Conservation (phyloP, 805 yeast species). For the Maudiozyma saulgeensis region DNA sequence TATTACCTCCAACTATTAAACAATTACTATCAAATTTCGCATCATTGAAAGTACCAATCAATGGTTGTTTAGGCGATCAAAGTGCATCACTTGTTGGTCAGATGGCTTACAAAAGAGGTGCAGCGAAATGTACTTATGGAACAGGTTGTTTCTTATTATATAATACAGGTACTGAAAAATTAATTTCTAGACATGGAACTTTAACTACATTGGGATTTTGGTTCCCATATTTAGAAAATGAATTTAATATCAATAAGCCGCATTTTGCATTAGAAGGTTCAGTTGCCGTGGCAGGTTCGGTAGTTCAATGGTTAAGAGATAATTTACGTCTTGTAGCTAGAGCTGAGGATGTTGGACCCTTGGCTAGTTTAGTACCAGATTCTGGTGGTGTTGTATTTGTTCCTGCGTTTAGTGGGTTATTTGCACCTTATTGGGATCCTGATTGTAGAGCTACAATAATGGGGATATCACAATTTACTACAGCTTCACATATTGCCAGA, state of each 20-base stretch:
- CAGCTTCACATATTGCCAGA: constrained; percentile 83
- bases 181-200: constrained; percentile 70
- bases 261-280: constrained; percentile 92
- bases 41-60: constrained; percentile 54
- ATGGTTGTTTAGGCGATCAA: constrained; percentile 92
- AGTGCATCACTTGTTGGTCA: constrained; percentile 91
- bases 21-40: constrained; percentile 43
- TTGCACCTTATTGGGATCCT: constrained; percentile 94
- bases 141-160: constrained; percentile 88
- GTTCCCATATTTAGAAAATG: constrained; percentile 53
- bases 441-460: constrained; percentile 87
- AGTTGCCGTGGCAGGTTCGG: constrained; percentile 91
- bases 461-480: constrained; percentile 88
- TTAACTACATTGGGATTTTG: constrained; percentile 86
- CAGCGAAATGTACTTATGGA: constrained; percentile 93
- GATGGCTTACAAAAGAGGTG: constrained; percentile 71
- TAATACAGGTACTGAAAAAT: constrained; percentile 70
- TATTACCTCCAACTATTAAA: constrained; percentile 42
- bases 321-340: constrained; percentile 72
- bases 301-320: constrained; percentile 89
- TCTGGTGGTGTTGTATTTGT: constrained; percentile 91
- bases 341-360: constrained; percentile 82
- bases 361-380: constrained; percentile 71
- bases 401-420: constrained; percentile 88
- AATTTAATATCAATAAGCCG: constrained; percentile 37